Conservation (phyloP, 495 filamentous ascomycete species). For the Penicillium roqueforti region DNA sequence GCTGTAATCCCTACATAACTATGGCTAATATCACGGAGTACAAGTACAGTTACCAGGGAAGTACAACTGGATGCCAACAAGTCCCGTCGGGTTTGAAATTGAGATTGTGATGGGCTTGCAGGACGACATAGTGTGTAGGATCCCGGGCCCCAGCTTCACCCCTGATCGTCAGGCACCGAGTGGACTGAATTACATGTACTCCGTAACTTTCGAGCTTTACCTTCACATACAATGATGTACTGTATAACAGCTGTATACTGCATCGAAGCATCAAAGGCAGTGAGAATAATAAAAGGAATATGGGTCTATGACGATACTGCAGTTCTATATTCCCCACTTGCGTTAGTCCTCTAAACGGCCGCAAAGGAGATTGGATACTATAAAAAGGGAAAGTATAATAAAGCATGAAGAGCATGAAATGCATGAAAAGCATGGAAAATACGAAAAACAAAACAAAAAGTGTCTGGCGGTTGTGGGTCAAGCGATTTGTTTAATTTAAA, state of each 20-base stretch:
- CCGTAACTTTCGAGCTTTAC: not conserved
- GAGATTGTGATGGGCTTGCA: slow-evolving; percentile 2
- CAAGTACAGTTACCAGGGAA: no score
- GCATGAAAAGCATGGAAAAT: no score
- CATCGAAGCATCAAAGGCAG: not conserved
- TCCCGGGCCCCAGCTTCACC: not conserved
- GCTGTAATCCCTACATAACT: not conserved
- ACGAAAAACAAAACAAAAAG: not conserved
- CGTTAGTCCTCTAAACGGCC: not conserved
- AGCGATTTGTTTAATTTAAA: not conserved
- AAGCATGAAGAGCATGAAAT: no score
- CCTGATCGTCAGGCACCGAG: slow-evolving; percentile 10
- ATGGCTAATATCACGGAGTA: not conserved
- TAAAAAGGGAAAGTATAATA: no score
- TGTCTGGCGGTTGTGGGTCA: not conserved
- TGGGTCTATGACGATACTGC: not conserved
- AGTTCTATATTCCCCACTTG: no score
- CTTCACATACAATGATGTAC: not conserved
- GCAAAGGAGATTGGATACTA: not conserved
- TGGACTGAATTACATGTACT: not conserved
- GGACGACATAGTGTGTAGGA: not conserved
- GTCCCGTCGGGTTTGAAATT: not conserved
- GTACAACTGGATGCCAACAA: not conserved
- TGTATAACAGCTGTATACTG: no score
- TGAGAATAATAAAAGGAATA: slow-evolving; percentile 3